Percentiles rank a stretch among this genome's conserved stretches.
Conservation (phyloP, 2,329 filamentous ascomycete species). For the Emergomyces pasteurianus region DNA sequence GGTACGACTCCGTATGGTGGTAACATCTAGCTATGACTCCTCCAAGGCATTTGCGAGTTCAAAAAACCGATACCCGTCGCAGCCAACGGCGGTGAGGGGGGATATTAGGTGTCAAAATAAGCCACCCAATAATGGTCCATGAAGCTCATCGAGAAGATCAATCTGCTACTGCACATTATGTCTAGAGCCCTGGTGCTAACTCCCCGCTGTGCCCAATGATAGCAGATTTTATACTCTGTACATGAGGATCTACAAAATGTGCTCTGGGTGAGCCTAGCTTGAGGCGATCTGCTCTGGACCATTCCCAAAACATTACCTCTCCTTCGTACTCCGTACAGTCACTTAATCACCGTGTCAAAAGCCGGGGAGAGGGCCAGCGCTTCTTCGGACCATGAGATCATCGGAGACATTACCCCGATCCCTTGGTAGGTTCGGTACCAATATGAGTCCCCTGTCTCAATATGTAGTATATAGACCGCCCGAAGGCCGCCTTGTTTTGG, state of each 20-base stretch:
- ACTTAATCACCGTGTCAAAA: background rate
- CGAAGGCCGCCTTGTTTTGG: background rate
- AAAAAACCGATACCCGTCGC: background rate
- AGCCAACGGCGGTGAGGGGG: too few relatives aligned
- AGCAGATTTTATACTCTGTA: too few relatives aligned
- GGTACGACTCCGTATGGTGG: background rate
- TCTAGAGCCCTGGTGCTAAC: background rate
- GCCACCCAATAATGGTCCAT: too few relatives aligned
- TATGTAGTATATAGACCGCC: background rate
- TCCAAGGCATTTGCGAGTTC: background rate
- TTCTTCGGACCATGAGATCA: background rate
- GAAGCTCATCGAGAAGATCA: too few relatives aligned
- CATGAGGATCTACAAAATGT: too few relatives aligned
- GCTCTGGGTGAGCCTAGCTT: too few relatives aligned
- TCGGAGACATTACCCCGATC: background rate
- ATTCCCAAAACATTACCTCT: background rate
- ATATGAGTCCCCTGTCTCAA: background rate
- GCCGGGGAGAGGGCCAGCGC: too few relatives aligned
- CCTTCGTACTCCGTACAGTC: background rate
- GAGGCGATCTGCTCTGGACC: background rate
- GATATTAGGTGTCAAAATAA: too few relatives aligned
- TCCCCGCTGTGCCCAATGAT: background rate
- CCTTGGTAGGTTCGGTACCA: background rate
- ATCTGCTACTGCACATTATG: too few relatives aligned
- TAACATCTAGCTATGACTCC: background rate